Conservation (phyloP, 805 yeast genomes). For the Pichia ethanolica region DNA sequence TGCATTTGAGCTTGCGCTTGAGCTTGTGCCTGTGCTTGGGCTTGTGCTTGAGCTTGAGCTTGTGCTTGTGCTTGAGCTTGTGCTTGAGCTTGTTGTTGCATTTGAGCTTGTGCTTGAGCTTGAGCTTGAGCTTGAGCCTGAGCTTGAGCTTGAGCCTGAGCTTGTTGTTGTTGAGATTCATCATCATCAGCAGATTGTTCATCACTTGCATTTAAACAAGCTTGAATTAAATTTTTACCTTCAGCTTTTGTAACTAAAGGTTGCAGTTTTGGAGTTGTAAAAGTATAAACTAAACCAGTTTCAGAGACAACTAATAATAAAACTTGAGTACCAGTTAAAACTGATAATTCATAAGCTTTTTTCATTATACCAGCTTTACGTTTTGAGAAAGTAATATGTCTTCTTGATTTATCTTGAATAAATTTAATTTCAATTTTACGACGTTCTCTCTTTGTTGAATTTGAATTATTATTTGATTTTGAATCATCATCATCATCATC, state of each 20-base stretch:
- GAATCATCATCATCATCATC: constrained; percentile 42
- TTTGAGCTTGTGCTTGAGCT: constrained; percentile 28
- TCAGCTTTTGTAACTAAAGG: constrained; percentile 96
- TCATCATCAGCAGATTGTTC: constrained; percentile 59
- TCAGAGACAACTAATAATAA: constrained; percentile 90
- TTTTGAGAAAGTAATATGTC: constrained; percentile 96
- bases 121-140: constrained; percentile 30
- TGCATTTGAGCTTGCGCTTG: constrained; percentile 28
- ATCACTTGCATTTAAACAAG: constrained; percentile 96
- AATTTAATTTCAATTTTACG: constrained; percentile 95
- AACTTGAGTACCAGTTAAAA: constrained; percentile 95
- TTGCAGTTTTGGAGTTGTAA: constrained; percentile 97
- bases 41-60: constrained; percentile 27
- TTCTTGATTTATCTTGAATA: constrained; percentile 94
- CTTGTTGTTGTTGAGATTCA: constrained; percentile 31
- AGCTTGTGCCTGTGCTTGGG: constrained; percentile 29
- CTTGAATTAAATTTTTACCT: constrained; percentile 94
- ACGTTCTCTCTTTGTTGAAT: constrained; percentile 44
- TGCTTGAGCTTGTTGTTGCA: constrained; percentile 20
- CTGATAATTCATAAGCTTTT: constrained; percentile 97
- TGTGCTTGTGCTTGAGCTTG: constrained; percentile 29
- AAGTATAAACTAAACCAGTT: constrained; percentile 97
- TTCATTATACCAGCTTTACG: constrained; percentile 99
- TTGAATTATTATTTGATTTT: constrained; percentile 20
- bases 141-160: constrained; percentile 26